Base-by-base conservation (phyloP, 2,329 filamentous ascomycete genomes). In the Fusarium lateritium region DNA sequence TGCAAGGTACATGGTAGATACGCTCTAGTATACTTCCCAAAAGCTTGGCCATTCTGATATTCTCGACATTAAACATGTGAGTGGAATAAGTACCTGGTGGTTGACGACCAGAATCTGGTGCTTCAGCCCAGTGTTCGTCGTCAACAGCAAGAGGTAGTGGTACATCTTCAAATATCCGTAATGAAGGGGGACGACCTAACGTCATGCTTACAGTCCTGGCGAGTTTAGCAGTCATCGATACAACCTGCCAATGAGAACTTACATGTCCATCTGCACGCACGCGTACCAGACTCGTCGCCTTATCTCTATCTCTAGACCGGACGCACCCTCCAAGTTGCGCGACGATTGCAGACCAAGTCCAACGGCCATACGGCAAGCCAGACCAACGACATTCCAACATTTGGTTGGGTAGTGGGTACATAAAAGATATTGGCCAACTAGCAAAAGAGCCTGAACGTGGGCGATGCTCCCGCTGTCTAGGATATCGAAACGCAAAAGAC, bases 171-270 rank as follows among this genome's bases (percentile, higher is more conserved):
- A 56, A 62, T 2, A 62, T 10, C 10, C 61, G 28, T 1, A 62
- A 6, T 0, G 62, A 26, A 0, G 59, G 59, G 0, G 45, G 56
- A 15, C 59, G 61, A 0, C 59, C 59, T 0, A 62, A 6, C 3
- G 59, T 62, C 59, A 62, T 62, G 0, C 59, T 62, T 1, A 62
- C 57, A 8, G 38, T 38, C 50, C 50, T 49, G 17, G 15, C 10
- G 10, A 31, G 28, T 11, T 31, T 31, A 31, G 28, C 10, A 31
- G 9, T 11, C 13, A 31, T 31, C 28, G 5, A 13, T 10, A 31
- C 10, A 13, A 5, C 10, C 10, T 31, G 10, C 1, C 10, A 31
- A 11, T 10, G 28, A 17, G 34, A 17, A 36, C 34, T 15, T 36
- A 36, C 34, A 36, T 15, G 15, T 36, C 34, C 28, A 31, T 36